Base-by-base conservation (phyloP, 2,329 filamentous ascomycete genomes). In the Raffaelea ambrosiae region DNA sequence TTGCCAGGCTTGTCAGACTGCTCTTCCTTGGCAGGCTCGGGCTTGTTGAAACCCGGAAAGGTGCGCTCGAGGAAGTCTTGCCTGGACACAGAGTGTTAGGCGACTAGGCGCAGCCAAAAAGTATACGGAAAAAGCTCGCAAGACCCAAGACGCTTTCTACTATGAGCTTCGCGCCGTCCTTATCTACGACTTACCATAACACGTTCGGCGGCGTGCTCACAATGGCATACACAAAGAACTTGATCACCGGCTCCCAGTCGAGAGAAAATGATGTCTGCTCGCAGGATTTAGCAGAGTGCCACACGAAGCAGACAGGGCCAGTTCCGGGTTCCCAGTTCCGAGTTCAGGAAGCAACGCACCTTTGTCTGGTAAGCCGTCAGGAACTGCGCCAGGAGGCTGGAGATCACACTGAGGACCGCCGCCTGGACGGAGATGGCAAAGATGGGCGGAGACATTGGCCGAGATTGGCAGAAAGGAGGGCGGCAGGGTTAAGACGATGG, bases 171-270 rank as follows among this genome's bases (percentile, higher is more conserved):
- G 10, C 26, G 13, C 26, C 26, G 26, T 29, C 26, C 26, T 2
- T 4, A 7, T 5, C 11, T 9, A 8, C 14, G 33, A 63, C 67
- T 56, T 63, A 81, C 89, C 88, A 95, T 57, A 87, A 61, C 60
- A 88, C 87, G 66, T 96, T 96, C 40, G 86, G 86, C 3, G 89
- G 88, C 38, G 83, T 84, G 63, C 76, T 83, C 50, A 95, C 61
- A 31, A 86, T 60, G 54, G 83, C 78, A 69, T 84, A 95, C 46
- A 88, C 59, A 45, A 86, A 67, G 65, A 94, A 95, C 61, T 89
- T 86, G 55, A 89, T 67, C 40, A 95, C 72, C 4, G 84, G 79
- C 5, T 76, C 66, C 65, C 75, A 74, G 64, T 89, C 78, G 56
- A 94, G 69, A 21, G 69, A 63, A 46, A 86, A 74, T 11, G 78